Evolutionary conservation across 148 eudicot genomes (phyloP).

Genomic region (Talinum fruticosum): DNA sequence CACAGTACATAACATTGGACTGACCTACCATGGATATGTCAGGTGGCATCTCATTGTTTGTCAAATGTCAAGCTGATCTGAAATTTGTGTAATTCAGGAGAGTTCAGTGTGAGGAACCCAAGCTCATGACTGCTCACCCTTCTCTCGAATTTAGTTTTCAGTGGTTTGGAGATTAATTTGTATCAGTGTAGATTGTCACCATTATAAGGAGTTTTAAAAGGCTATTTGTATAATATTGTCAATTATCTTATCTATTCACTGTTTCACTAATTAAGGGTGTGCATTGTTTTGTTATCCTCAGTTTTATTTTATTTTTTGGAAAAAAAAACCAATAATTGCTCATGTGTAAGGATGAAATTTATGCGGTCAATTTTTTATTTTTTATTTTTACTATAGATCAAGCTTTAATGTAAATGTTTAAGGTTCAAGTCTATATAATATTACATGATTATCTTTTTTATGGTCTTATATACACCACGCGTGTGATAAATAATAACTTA

Average conservation of each 20-base stretch:
- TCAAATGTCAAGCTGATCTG: conserved; percentile 8
- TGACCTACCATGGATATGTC: conserved; percentile 25
- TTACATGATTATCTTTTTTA: no score
- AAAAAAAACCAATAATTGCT: no score
- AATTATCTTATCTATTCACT: no score
- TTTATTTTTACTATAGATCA: no score
- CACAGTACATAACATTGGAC: conserved; percentile 10
- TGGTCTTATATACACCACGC: not conserved
- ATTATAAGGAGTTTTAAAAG: not conserved
- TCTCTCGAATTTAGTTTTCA: not conserved
- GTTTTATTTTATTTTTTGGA: no score
- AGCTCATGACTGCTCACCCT: not conserved
- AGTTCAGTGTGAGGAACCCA: conserved; percentile 8
- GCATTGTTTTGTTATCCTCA: no score
- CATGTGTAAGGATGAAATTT: no score
- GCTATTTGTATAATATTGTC: no score
- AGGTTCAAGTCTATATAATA: not conserved
- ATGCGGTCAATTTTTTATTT: no score
- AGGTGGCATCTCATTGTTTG: conserved; percentile 22
- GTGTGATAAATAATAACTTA: no score
- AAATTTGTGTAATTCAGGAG: not conserved
- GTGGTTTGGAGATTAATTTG: not conserved
- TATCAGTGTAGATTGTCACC: not conserved
- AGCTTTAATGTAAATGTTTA: no score
- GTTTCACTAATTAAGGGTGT: no score